phyloP scores from a whole-genome alignment of 164 flowering plant genomes.

The Chimonanthus salicifolius region DNA sequence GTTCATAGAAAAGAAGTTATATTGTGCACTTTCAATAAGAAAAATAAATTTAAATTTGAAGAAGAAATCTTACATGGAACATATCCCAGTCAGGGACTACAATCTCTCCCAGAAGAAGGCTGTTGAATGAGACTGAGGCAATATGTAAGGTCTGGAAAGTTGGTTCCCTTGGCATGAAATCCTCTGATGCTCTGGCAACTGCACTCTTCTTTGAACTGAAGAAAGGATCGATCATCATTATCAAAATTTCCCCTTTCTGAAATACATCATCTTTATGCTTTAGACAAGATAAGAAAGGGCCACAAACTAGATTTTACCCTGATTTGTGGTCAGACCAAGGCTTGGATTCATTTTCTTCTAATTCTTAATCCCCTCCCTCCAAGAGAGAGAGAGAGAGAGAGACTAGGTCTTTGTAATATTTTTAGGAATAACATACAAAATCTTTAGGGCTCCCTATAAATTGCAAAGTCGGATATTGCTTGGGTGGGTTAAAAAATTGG shows the following conservation, averaged over 20 bases:
- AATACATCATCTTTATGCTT: neutral
- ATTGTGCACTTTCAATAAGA: neutral
- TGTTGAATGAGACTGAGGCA: slow-evolving; percentile 66
- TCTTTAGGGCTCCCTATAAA: neutral
- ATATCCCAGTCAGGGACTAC: slow-evolving; percentile 88
- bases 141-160: slow-evolving; percentile 63
- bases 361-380: too few species aligned
- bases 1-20: slow-evolving; percentile 3
- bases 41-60: neutral
- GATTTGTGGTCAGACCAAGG: neutral
- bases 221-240: neutral
- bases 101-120: slow-evolving; percentile 73
- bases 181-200: slow-evolving; percentile 74
- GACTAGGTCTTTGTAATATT: neutral
- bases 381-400: neutral
- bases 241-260: neutral
- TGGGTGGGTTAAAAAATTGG: too few species aligned
- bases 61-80: slow-evolving; percentile 50
- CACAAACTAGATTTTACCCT: neutral
- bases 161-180: slow-evolving; percentile 74
- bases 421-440: neutral
- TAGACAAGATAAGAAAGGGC: neutral
- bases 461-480: neutral
- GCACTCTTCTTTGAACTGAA: slow-evolving; percentile 57
- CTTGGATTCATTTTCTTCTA: too few species aligned